These are phyloP conservation scores for Prosopis cineraria DNA, from an alignment of 306 rosid species.

Conservation along the genomic window DNA sequence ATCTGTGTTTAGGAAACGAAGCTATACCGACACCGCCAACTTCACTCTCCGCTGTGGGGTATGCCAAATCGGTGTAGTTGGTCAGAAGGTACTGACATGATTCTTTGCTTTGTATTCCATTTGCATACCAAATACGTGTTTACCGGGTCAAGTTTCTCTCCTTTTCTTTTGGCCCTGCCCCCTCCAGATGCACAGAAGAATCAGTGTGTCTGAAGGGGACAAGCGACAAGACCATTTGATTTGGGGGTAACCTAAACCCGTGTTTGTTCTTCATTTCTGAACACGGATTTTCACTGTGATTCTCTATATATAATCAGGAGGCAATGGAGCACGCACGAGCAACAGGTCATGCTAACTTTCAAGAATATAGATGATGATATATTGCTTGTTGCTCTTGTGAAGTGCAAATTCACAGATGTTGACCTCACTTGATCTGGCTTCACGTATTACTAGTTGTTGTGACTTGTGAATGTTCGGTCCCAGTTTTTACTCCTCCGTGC, in stretches of 20 bases:
- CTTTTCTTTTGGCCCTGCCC: not conserved
- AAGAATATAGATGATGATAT: constrained; percentile 73
- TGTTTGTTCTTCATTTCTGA: constrained; percentile 14
- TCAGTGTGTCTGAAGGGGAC: too few relatives aligned
- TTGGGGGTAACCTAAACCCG: not conserved
- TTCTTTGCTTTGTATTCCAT: constrained; percentile 11
- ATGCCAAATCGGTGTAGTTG: constrained; percentile 92
- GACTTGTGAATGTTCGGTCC: not conserved
- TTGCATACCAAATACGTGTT: constrained; percentile 10
- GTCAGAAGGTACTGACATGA: constrained; percentile 61
- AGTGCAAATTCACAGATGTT: constrained; percentile 15
- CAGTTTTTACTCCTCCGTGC: not conserved
- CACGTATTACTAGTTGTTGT: not conserved
- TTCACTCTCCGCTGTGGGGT: constrained; percentile 97
- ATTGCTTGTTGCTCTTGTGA: not conserved
- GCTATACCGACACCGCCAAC: constrained; percentile 84
- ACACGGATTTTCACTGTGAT: constrained; percentile 4
- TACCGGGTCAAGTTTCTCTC: not conserved
- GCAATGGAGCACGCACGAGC: constrained; percentile 89
- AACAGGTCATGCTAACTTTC: constrained; percentile 95
- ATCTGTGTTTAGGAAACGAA: constrained; percentile 60
- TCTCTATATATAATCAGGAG: constrained; percentile 73
- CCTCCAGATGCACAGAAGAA: too few relatives aligned
- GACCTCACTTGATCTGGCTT: constrained; percentile 17
- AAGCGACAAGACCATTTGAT: not conserved